phyloP scores from a whole-genome alignment of 2,329 filamentous ascomycete genomes.

The Didymella lethalis region DNA sequence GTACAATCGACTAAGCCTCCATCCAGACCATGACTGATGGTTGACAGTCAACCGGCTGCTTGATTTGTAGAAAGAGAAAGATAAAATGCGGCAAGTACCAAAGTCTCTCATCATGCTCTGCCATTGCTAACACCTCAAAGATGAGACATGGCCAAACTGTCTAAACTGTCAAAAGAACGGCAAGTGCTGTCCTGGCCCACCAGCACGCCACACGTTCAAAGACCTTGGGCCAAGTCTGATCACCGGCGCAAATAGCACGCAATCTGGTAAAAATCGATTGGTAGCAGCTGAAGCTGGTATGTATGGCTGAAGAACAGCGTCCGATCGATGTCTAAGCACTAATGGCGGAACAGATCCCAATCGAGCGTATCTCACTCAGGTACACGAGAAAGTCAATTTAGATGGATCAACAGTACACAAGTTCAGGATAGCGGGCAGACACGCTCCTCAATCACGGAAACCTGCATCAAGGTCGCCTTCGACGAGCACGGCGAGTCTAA shows the following conservation, averaged over 20 bases:
- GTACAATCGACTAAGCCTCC: conserved; percentile 8
- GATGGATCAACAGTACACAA: conserved; percentile 42
- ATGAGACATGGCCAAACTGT: conserved; percentile 48
- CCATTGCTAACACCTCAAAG: conserved; percentile 32
- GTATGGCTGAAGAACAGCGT: neutral
- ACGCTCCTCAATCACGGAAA: conserved; percentile 12
- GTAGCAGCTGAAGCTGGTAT: neutral
- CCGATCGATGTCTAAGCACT: neutral
- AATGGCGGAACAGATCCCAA: conserved; percentile 21
- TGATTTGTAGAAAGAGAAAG: conserved; percentile 45
- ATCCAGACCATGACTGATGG: neutral
- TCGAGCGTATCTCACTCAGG: conserved; percentile 28
- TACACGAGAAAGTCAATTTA: conserved; percentile 37
- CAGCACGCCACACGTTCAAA: conserved; percentile 45
- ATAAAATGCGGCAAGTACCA: conserved; percentile 31
- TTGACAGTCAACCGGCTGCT: conserved; percentile 38
- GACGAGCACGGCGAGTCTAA: conserved; percentile 21
- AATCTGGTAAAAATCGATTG: neutral
- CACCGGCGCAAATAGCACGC: conserved; percentile 3
- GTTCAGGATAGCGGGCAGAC: conserved; percentile 36
- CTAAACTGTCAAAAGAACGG: conserved; percentile 46
- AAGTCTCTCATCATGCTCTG: neutral
- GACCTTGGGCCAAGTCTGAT: conserved; percentile 36
- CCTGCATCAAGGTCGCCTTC: conserved; percentile 19
- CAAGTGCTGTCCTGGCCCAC: conserved; percentile 46